Evolutionary conservation across 1,284 basidiomycete genomes (phyloP).

Genomic region (Coniferiporia sulphurascens): DNA sequence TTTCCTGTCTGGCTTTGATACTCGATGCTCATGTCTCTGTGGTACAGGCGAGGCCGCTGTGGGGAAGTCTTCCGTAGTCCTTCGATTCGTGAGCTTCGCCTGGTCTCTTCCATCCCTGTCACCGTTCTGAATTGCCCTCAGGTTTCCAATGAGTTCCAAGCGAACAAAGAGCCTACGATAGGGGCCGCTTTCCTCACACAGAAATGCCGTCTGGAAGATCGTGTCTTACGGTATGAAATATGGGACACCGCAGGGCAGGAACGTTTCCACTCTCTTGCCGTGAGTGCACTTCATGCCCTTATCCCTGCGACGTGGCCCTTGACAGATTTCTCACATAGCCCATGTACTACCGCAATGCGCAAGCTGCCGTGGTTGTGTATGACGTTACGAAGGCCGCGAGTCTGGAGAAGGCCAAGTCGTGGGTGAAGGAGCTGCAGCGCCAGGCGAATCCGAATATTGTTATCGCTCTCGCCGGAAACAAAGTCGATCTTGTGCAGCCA

Average conservation of each 20-base stretch:
- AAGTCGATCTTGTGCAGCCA: slow-evolving; percentile 87
- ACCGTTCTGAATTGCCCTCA: slow-evolving; percentile 31
- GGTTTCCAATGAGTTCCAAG: slow-evolving; percentile 93
- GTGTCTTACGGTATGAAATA: slow-evolving; percentile 91
- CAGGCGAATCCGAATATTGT: slow-evolving; percentile 99
- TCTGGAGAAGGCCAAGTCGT: slow-evolving; percentile 98
- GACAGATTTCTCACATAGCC: slow-evolving; percentile 44
- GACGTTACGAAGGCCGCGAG: slow-evolving; percentile 93
- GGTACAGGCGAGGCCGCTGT: slow-evolving; percentile 91
- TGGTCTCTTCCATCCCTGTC: slow-evolving; percentile 27
- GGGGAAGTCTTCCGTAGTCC: slow-evolving; percentile 98
- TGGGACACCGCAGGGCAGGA: slow-evolving; percentile 97
- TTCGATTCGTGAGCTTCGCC: slow-evolving; percentile 79
- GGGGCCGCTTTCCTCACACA: slow-evolving; percentile 92
- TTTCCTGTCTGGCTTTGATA: not conserved
- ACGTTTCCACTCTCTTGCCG: slow-evolving; percentile 89
- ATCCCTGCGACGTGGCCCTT: slow-evolving; percentile 12
- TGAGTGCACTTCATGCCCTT: slow-evolving; percentile 34
- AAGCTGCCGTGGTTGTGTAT: slow-evolving; percentile 97
- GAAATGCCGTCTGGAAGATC: slow-evolving; percentile 88
- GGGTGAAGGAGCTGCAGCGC: slow-evolving; percentile 99
- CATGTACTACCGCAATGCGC: slow-evolving; percentile 99
- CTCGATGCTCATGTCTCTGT: slow-evolving; percentile 5
- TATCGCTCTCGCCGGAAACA: slow-evolving; percentile 95
- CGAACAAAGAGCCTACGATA: slow-evolving; percentile 98